Base-by-base conservation (phyloP, 129 eudicot genomes). In the Kitagawia praeruptora region DNA sequence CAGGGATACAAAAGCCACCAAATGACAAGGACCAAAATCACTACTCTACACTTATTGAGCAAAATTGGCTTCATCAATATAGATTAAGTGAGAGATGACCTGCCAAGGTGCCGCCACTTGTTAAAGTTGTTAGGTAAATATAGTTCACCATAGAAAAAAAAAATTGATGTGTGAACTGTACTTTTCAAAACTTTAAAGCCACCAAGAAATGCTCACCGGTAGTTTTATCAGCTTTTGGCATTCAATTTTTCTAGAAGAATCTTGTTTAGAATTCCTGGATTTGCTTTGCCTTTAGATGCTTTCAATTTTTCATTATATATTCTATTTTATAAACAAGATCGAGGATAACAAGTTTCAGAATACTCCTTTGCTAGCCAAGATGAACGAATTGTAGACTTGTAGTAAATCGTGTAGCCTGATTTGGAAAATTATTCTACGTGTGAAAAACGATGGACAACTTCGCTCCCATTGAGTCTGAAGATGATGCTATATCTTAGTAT, bases 261-360 rank as follows among this genome's bases (percentile, higher is more conserved):
- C 89, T 92, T 89, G 90, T 92, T 95, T 80, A 95, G 41, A 82
- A 95, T 85, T 72, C 89, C 93, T 18, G 99, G 99, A 81, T 92
- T 95, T 39, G 99, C 99, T 81, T 92, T 95, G 48, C 99, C 97
- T 85, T 95, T 95, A 1, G 97, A 88, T 84, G 90, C 96, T 86
- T 95, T 95, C 99, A 95, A n/a, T n/a, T n/a, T n/a, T n/a, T n/a
- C n/a, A n/a, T n/a, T n/a, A n/a, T n/a, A n/a, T n/a, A n/a, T n/a
- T n/a, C n/a, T n/a, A n/a, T n/a, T n/a, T n/a, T n/a, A n/a, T n/a
- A n/a, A n/a, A n/a, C n/a, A n/a, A 44, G 1, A 69, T 15, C 84
- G 82, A 34, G 63, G 85, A 13, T 80, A 88, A 54, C 87, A 85
- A 90, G 80, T 88, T 92, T 81, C 96, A 91, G 21, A 87, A 89